These are phyloP conservation scores for Boletus rufocinnamomeus DNA, from an alignment of 768 basidiomycete species.

Conservation along the genomic window DNA sequence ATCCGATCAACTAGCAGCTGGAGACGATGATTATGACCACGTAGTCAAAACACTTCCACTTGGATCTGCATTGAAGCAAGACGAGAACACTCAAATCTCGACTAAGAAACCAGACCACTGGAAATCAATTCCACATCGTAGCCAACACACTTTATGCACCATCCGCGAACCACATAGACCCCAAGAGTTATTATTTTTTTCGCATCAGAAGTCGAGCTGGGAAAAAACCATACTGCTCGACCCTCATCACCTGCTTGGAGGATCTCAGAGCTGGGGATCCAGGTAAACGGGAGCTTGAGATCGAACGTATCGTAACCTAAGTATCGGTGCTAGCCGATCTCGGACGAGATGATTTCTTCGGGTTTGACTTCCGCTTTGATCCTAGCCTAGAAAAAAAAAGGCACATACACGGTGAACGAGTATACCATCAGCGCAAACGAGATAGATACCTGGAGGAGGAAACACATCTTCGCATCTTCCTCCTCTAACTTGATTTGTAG, in stretches of 20 bases:
- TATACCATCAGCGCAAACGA: background rate
- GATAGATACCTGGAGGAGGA: constrained; percentile 7
- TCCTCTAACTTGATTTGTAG: constrained; percentile 10
- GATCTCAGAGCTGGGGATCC: too few species aligned
- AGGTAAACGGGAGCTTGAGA: constrained; percentile 7
- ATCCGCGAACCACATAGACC: too few species aligned
- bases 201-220: background rate
- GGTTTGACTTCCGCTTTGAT: constrained; percentile 13
- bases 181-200: constrained; percentile 1
- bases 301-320: constrained; percentile 13
- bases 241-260: constrained; percentile 7
- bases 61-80: background rate
- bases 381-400: constrained; percentile 1
- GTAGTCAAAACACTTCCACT: too few species aligned
- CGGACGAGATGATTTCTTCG: constrained; percentile 7
- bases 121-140: constrained; percentile 5
- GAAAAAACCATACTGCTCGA: constrained; percentile 3
- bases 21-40: background rate
- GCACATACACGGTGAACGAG: background rate
- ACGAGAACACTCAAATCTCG: background rate
- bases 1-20: background rate
- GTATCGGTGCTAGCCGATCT: constrained; percentile 6
- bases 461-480: constrained; percentile 1
- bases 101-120: background rate
- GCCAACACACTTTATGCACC: background rate